Conservation (phyloP, 441 rosid species). For the Geranium incanum region DNA sequence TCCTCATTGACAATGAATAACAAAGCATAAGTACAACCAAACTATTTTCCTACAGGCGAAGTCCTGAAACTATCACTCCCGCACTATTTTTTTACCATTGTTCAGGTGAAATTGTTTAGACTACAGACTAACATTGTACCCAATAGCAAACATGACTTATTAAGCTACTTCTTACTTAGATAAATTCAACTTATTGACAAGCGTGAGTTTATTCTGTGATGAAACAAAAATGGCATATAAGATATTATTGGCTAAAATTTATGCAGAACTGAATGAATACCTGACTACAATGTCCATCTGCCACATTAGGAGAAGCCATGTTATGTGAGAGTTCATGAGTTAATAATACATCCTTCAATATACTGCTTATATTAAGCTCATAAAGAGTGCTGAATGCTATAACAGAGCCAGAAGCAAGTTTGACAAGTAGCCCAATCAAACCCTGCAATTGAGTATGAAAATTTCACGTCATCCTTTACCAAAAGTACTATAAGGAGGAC, state of each 20-base stretch:
- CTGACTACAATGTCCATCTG: constrained; percentile 71
- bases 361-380: constrained; percentile 71
- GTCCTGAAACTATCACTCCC: background rate
- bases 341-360: constrained; percentile 72
- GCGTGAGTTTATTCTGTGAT: background rate
- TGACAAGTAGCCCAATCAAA: constrained; percentile 78
- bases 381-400: constrained; percentile 69
- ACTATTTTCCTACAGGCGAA: background rate
- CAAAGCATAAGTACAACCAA: background rate
- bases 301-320: constrained; percentile 47
- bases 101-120: constrained; percentile 2
- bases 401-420: constrained; percentile 66
- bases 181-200: background rate
- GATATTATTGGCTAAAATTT: background rate
- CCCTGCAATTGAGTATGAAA: constrained; percentile 53
- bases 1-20: constrained; percentile 2
- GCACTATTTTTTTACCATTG: constrained; percentile 4
- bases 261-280: constrained; percentile 26
- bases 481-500: background rate
- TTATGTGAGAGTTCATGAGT: constrained; percentile 62
- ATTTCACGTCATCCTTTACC: constrained; percentile 13
- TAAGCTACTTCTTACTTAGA: background rate
- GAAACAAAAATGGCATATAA: background rate
- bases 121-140: background rate
- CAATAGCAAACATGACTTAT: background rate